phyloP scores from a whole-genome alignment of 306 rosid genomes.

The Dryas alaskensis region DNA sequence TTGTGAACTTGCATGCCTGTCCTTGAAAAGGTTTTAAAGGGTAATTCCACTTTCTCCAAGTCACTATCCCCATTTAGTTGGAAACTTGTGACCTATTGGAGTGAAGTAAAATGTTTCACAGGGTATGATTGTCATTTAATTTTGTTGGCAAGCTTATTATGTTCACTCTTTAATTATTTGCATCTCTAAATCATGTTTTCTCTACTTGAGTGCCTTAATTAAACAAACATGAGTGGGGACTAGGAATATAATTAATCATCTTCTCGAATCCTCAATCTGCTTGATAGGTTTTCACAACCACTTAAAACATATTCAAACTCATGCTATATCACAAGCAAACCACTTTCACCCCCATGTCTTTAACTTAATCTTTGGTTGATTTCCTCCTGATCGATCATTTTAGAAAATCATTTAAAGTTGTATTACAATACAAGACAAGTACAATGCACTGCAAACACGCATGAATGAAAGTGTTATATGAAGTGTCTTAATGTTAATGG shows the following conservation, averaged over 20 bases:
- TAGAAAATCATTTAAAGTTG: background rate
- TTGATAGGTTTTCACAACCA: background rate
- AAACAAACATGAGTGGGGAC: slow-evolving; percentile 23
- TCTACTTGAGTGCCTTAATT: slow-evolving; percentile 33
- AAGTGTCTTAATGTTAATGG: background rate
- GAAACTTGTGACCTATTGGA: background rate
- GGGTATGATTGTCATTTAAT: slow-evolving; percentile 1
- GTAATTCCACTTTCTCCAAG: background rate
- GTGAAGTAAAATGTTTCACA: background rate
- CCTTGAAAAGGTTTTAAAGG: slow-evolving; percentile 20
- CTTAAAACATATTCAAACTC: background rate
- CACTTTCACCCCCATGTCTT: background rate
- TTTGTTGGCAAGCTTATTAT: slow-evolving; percentile 17
- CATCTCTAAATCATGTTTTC: slow-evolving; percentile 22
- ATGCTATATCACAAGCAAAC: background rate
- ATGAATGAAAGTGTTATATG: background rate
- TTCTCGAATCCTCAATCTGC: background rate
- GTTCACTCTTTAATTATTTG: slow-evolving; percentile 2
- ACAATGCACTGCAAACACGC: background rate
- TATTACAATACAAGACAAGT: background rate
- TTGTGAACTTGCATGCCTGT: background rate
- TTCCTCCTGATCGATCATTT: background rate
- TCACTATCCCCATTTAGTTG: background rate
- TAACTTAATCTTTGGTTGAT: background rate
- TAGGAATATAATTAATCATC: slow-evolving; percentile 24